Evolutionary conservation across 805 yeast genomes (phyloP), one percentile per base, ranked within the genome.

Genomic region (Yamadazyma ubonensis): DNA sequence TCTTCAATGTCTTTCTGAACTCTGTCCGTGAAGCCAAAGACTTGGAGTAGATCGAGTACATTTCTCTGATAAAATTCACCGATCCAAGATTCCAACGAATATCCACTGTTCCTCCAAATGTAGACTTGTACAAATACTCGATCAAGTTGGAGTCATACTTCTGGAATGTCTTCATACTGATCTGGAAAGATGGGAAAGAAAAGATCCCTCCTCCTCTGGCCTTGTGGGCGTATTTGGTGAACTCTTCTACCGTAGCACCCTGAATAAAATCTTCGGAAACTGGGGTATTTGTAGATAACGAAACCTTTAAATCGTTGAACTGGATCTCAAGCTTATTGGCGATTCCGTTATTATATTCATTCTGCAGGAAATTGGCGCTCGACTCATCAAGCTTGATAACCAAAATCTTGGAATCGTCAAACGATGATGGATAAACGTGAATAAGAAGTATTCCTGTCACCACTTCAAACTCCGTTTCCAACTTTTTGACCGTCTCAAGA

Each of bases 41-140:
- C 31, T 79, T 75, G 1, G 80, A 81, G 63, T 93, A 96, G 2
- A 89, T 77, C 10, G 88, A 76, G 82, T 90, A 85, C 96, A 93
- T 89, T 53, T 88, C 96, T 25, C 95, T 71, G 23, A 93, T 87
- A 48, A 88, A 88, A 53, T 85, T 86, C 14, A 93, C 81, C 0
- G 96, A 83, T 0, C 98, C 97, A 20, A 93, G 65, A 57, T 93
- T 93, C 99, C 99, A 93, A 35, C 87, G 76, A 1, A 93, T 81
- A 44, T 88, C 95, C 28, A 93, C 93, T 11, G 87, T 79, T 19
- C 96, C 97, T 6, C 87, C 95, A 65, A 93, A 88, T 2, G 80
- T 69, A 36, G 93, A 80, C 33, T 71, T 72, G 58, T 77, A 93
- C 1, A 73, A 66, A 53, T 82, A 88, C 50, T 84, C 83, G 30